Conservation (phyloP, 306 rosid genomes). For the Dryas drummondii region DNA sequence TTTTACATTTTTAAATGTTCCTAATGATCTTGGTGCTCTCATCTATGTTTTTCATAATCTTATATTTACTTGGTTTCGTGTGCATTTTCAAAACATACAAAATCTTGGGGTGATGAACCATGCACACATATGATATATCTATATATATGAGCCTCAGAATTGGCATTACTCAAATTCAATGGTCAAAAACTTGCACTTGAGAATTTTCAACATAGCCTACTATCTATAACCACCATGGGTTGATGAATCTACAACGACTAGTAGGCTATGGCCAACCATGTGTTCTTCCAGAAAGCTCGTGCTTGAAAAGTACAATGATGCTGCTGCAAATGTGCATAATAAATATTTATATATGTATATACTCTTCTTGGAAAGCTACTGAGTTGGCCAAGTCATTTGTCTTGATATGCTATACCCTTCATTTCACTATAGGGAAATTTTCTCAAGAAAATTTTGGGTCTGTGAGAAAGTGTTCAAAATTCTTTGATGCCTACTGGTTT, state of each 20-base stretch:
- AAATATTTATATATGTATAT: background rate
- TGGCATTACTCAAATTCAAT: conserved; percentile 36
- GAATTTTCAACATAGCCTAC: conserved; percentile 31
- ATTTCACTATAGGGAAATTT: background rate
- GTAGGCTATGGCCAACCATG: background rate
- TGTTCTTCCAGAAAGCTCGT: conserved; percentile 14
- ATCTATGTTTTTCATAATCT: conserved; percentile 2
- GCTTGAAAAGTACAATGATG: conserved; percentile 14
- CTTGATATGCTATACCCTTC: background rate
- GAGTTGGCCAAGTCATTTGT: conserved; percentile 30
- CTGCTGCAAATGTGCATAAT: background rate
- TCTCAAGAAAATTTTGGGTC: background rate
- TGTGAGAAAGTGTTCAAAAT: background rate
- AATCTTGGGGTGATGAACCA: conserved; percentile 38
- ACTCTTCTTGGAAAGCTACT: conserved; percentile 26
- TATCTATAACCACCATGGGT: background rate
- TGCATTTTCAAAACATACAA: conserved; percentile 16
- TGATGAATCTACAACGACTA: background rate
- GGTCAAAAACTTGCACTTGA: conserved; percentile 47
- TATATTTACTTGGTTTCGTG: conserved; percentile 4
- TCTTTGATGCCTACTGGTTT: no score
- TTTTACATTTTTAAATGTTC: background rate
- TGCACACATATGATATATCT: background rate
- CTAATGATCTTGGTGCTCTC: conserved; percentile 15
- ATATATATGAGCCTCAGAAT: conserved; percentile 27